Percentiles rank a stretch among this genome's conserved stretches.
Conservation (phyloP, 495 filamentous ascomycete genomes). For the Astrothelium macrocarpum region DNA sequence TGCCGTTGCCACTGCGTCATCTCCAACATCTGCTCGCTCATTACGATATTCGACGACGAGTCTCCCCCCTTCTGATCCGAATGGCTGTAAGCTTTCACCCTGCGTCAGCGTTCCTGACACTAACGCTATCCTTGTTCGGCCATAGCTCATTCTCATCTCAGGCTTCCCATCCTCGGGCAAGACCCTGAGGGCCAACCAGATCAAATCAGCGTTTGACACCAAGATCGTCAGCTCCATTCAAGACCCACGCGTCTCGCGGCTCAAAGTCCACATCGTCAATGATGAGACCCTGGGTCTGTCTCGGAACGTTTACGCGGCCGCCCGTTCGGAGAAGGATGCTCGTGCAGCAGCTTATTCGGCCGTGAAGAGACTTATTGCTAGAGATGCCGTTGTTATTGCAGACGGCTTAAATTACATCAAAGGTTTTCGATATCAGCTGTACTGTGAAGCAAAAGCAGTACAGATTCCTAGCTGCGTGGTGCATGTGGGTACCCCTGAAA, state of each 20-base stretch:
- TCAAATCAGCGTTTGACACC: conserved; percentile 52
- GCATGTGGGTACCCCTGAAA: conserved; percentile 70
- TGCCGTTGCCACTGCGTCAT: conserved; percentile 2
- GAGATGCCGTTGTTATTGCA: conserved; percentile 76
- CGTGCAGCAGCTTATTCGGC: conserved; percentile 78
- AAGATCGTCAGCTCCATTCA: conserved; percentile 42
- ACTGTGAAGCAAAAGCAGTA: conserved; percentile 85
- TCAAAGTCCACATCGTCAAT: conserved; percentile 59
- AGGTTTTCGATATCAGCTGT: conserved; percentile 91
- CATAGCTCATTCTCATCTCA: conserved; percentile 81
- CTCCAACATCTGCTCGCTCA: background rate
- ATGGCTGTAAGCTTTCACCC: background rate
- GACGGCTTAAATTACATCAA: conserved; percentile 97
- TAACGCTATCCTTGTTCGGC: background rate
- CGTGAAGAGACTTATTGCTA: conserved; percentile 69
- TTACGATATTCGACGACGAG: background rate
- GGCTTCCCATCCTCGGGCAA: conserved; percentile 92
- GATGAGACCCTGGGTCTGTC: conserved; percentile 54
- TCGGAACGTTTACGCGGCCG: conserved; percentile 55
- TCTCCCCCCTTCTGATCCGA: background rate
- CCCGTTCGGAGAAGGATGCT: conserved; percentile 77
- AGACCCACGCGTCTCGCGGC: conserved; percentile 42
- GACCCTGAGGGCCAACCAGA: conserved; percentile 72
- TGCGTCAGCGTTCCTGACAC: background rate
- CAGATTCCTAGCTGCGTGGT: conserved; percentile 73